Evolutionary conservation across 345 rosid species (phyloP).

Genomic region (Euclidium syriacum): DNA sequence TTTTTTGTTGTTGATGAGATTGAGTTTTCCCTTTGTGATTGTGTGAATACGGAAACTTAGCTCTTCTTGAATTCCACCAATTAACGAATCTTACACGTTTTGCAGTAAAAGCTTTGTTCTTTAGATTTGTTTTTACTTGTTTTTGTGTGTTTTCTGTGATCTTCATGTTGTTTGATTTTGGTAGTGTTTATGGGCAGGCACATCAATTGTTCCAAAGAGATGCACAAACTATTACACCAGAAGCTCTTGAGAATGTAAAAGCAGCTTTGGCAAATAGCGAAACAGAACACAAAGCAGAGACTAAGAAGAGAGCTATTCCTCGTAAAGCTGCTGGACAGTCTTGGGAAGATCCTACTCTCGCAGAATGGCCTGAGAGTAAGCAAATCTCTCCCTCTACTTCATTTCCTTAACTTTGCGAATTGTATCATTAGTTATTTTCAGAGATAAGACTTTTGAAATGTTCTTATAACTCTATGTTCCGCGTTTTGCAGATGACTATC

Average conservation of each 20-base stretch:
- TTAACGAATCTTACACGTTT: constrained; percentile 1
- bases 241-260: constrained; percentile 92
- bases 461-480: neutral
- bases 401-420: constrained; percentile 11
- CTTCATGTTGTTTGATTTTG: constrained; percentile 10
- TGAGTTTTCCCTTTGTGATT: neutral
- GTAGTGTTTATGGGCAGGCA: constrained; percentile 46
- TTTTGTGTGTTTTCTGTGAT: neutral
- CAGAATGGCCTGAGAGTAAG: constrained; percentile 99
- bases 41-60: neutral
- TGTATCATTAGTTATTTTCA: neutral
- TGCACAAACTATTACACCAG: constrained; percentile 90
- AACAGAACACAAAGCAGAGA: constrained; percentile 84
- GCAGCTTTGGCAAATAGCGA: constrained; percentile 95
- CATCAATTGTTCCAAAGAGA: constrained; percentile 94
- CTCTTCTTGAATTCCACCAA: neutral
- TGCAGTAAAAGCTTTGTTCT: neutral
- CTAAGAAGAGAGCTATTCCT: constrained; percentile 87
- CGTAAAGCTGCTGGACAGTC: constrained; percentile 94
- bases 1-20: neutral
- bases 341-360: constrained; percentile 97
- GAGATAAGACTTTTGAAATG: neutral
- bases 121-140: neutral
- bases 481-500: constrained; percentile 73
- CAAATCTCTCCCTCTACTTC: neutral